Base-by-base conservation (phyloP, 345 rosid species). In the Geranium brycei region DNA sequence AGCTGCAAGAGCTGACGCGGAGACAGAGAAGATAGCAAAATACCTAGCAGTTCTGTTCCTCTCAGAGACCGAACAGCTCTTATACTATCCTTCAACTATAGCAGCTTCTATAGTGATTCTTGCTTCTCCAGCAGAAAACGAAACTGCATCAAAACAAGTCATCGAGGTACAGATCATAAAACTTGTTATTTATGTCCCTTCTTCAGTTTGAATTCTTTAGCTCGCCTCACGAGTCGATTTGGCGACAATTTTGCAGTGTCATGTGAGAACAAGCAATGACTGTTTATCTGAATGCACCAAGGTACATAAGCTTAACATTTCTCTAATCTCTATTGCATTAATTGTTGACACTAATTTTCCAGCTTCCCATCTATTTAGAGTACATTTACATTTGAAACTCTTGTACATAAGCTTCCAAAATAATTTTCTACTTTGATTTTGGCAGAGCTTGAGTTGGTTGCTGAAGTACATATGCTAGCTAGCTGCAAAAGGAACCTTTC, bases 101-200 rank as follows among this genome's bases (percentile, higher is more conserved):
- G 95, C 97, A 61, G 96, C 98, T 19, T 80, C 81, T 31, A 76
- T 92, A 11, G 97, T 92, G 71, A 76, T 86, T 65, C 77, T 89
- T 57, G 91, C 93, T 68, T 80, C 77, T 62, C 66, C 75, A 16
- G 77, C 75, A 73, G 41, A 0, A 35, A 35, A 35, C 10, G 72
- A 72, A 62, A 67, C 71, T 58, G 68, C 88, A 31, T 87, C 73
- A 71, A 74, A 82, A 67, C 80, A 70, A 60, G 87, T 92, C 71
- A 80, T 82, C 47, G 75, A 82, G 93, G 98, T 89, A 77, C 35
- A 63, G 55, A 41, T 6, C 55, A 30, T 23, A 23, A 23, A 23
- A 23, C 28, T 23, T 23, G 28, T 23, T 23, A 23, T 23, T 23
- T 23, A 23, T 2, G 2, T 23, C 28, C 28, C 41, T 35, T 32